phyloP scores from a whole-genome alignment of 148 eudicot genomes.

The Pharnaceum exiguum region DNA sequence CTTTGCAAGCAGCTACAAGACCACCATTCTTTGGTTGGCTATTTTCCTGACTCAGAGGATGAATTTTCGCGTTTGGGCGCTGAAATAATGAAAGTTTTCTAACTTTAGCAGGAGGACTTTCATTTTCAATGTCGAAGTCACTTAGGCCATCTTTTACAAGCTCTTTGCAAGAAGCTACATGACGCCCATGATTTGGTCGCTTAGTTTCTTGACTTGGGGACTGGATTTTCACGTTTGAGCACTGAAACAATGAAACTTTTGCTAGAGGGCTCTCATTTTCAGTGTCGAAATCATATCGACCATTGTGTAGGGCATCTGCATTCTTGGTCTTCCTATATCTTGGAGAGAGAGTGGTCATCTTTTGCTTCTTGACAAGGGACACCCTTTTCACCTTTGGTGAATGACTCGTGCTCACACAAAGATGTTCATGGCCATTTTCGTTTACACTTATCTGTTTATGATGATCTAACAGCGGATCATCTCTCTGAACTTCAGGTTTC shows the following conservation, averaged over 20 bases:
- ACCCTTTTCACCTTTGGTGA: constrained; percentile 46
- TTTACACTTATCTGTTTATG: constrained; percentile 13
- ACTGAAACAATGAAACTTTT: constrained; percentile 22
- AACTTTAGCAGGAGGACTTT: constrained; percentile 18
- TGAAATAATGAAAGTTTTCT: constrained; percentile 35
- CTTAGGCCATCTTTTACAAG: too few species aligned
- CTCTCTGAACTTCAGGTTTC: constrained; percentile 19
- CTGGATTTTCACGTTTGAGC: background rate
- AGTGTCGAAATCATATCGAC: constrained; percentile 15
- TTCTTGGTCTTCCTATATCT: constrained; percentile 20
- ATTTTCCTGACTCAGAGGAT: constrained; percentile 32
- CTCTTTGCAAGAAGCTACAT: too few species aligned
- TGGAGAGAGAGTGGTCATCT: constrained; percentile 28
- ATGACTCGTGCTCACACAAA: constrained; percentile 29
- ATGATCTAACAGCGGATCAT: constrained; percentile 6
- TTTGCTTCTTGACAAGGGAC: constrained; percentile 36
- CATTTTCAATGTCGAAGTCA: constrained; percentile 15
- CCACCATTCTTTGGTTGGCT: constrained; percentile 24
- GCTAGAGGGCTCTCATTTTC: constrained; percentile 50
- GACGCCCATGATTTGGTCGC: too few species aligned
- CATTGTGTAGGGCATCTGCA: background rate
- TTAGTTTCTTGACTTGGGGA: background rate
- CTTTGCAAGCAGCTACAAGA: constrained; percentile 65
- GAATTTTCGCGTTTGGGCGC: constrained; percentile 29
- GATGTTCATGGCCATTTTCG: constrained; percentile 28